These are phyloP conservation scores for Trichoderma sp. DNA, from an alignment of 2,329 filamentous ascomycete species.

Conservation along the genomic window DNA sequence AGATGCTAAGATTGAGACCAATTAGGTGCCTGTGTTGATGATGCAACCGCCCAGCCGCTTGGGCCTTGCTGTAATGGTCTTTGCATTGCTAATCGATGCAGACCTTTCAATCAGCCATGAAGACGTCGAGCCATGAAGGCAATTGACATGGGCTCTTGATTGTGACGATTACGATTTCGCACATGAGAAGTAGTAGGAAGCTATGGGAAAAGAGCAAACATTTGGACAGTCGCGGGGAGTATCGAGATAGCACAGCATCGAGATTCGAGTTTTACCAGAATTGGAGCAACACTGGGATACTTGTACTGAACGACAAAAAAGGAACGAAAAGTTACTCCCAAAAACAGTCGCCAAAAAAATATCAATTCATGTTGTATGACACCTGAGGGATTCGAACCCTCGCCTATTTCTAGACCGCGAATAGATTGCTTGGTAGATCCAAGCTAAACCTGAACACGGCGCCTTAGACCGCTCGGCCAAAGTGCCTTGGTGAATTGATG, in stretches of 20 bases:
- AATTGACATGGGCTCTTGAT: not conserved
- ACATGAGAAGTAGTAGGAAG: not conserved
- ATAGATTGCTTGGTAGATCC: slow-evolving; percentile 8
- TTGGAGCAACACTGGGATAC: not conserved
- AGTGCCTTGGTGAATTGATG: slow-evolving; percentile 27
- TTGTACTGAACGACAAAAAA: not conserved
- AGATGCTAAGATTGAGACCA: not conserved
- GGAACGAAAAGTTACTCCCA: not conserved
- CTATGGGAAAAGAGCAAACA: not conserved
- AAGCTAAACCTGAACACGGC: slow-evolving; percentile 26
- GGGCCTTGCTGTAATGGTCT: slow-evolving; percentile 48
- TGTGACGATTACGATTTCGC: not conserved
- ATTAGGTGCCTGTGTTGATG: slow-evolving; percentile 39
- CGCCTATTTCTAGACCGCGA: slow-evolving; percentile 25
- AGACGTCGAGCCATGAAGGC: not conserved
- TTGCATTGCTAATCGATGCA: slow-evolving; percentile 46
- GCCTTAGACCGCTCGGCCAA: slow-evolving; percentile 27
- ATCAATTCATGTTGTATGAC: not conserved
- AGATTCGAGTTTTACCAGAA: not conserved
- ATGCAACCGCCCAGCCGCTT: slow-evolving; percentile 38
- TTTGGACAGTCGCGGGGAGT: not conserved
- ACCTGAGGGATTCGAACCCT: slow-evolving; percentile 25
- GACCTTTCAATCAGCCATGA: slow-evolving; percentile 37
- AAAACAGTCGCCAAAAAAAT: not conserved
- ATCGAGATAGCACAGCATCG: not conserved